Conservation (phyloP, 2,329 filamentous ascomycete species). For the Hymenoscyphus albidus region DNA sequence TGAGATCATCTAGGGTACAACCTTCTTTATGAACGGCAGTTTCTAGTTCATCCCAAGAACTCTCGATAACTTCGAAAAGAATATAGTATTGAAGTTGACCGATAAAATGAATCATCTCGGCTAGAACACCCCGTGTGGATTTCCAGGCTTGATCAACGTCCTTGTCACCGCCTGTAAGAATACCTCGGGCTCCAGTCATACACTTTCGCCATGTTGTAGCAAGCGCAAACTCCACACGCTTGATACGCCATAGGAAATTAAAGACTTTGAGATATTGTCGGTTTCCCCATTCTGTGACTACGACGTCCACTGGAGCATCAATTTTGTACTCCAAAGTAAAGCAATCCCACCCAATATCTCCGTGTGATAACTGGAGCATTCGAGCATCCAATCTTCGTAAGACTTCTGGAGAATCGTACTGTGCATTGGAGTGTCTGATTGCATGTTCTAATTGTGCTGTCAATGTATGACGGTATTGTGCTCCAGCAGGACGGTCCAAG, state of each 20-base stretch:
- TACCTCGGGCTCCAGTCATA: conserved; percentile 92
- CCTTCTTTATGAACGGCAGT: conserved; percentile 76
- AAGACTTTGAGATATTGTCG: conserved; percentile 98
- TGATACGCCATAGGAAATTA: conserved; percentile 98
- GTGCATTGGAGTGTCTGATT: conserved; percentile 93
- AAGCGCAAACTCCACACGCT: conserved; percentile 92
- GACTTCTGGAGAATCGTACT: conserved; percentile 90
- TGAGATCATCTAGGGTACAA: conserved; percentile 91
- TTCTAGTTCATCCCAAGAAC: conserved; percentile 89
- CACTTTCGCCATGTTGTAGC: conserved; percentile 88
- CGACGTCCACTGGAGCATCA: conserved; percentile 91
- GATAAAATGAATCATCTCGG: conserved; percentile 98
- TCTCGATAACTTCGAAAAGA: conserved; percentile 96
- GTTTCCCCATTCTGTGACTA: conserved; percentile 92
- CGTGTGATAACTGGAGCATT: conserved; percentile 94
- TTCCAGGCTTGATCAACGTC: conserved; percentile 82
- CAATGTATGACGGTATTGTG: conserved; percentile 92
- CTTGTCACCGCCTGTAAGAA: conserved; percentile 71
- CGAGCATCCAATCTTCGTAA: conserved; percentile 90
- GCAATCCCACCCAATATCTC: conserved; percentile 98
- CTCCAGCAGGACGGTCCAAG: conserved; percentile 90
- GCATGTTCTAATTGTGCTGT: conserved; percentile 98
- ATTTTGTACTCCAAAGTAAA: conserved; percentile 99
- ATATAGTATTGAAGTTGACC: conserved; percentile 98
- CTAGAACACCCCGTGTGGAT: conserved; percentile 77